Evolutionary conservation across 192 early-diverging fungal species (phyloP), one percentile per base, ranked within the genome.

Genomic region (Linnemannia zychae): DNA sequence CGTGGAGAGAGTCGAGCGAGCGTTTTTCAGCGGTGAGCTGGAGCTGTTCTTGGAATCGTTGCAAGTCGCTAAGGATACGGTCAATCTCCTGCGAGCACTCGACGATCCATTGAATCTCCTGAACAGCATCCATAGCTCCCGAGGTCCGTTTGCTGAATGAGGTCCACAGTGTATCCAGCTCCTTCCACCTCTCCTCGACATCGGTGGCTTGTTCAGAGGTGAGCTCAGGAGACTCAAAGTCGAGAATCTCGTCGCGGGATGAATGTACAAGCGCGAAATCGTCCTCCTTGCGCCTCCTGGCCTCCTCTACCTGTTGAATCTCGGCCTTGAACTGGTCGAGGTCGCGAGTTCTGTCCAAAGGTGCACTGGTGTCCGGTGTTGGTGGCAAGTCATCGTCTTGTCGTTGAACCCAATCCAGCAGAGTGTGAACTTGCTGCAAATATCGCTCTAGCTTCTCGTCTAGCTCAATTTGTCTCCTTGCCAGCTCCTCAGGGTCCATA

Each of bases 101-200:
- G n/a, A 85, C 67, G 36, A 85, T 76, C 83, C 83, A 85, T n/a
- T 79, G 46, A 44, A 85, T 47, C 49, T 85, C 83, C 70, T 85
- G 83, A 22, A 79, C 24, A 16, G 68, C 47, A 44, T 67, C 52
- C 34, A 72, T 85, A 46, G 83, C 77, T 46, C 71, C 52, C 0
- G 78, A n/a, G 4, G 53, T 50, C 36, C 67, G 75, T 66, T 85
- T 63, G 52, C 57, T 49, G 33, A 79, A 49, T 15, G 53, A 40
- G 13, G 33, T 76, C 77, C 77, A 79, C 7, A 7, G 33, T 11
- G 83, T 34, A 46, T 85, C 83, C 6, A 85, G 53, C 1, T 72
- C 74, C 53, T 46, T 67, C 83, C 83, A 85, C 17, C 1, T 69
- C 66, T 79, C 73, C 34, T 85, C 74, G 12, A 85, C 83, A 28